These are phyloP conservation scores for Earliella scabrosa DNA, from an alignment of 1,284 basidiomycete species.

Conservation along the genomic window DNA sequence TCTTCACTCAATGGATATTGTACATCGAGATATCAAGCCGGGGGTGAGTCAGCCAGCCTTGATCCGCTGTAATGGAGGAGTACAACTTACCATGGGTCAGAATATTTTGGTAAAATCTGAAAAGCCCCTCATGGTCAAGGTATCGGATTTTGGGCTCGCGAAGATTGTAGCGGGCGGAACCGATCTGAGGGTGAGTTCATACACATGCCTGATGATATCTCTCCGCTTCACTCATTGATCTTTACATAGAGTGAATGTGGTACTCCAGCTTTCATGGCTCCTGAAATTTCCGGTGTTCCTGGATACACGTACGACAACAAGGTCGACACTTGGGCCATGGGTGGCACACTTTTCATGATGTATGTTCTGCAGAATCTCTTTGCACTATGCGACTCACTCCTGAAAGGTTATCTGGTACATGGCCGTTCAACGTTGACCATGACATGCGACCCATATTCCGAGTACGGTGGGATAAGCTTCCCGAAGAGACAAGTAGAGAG, in stretches of 20 bases:
- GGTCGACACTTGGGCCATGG: slow-evolving; percentile 7
- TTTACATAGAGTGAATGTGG: not conserved
- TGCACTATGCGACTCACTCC: too few relatives aligned
- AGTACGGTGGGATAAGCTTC: too few relatives aligned
- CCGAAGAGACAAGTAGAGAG: too few relatives aligned
- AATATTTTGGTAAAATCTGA: slow-evolving; percentile 79
- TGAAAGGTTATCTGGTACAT: too few relatives aligned
- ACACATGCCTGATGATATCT: slow-evolving; percentile 1
- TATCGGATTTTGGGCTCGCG: slow-evolving; percentile 93
- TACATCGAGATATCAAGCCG: too few relatives aligned
- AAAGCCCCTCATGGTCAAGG: slow-evolving; percentile 69
- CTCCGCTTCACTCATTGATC: too few relatives aligned
- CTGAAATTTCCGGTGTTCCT: not conserved
- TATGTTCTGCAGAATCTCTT: not conserved
- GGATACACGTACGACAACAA: not conserved
- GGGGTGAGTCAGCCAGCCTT: too few relatives aligned
- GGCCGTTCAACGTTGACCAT: too few relatives aligned
- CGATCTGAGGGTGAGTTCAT: slow-evolving; percentile 65
- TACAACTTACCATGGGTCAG: slow-evolving; percentile 44
- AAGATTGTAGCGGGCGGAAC: slow-evolving; percentile 81
- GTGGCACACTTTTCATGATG: not conserved
- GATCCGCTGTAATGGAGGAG: slow-evolving; percentile 75
- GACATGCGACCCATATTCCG: too few relatives aligned
- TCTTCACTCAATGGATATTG: too few relatives aligned
- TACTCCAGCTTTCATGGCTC: not conserved